Evolutionary conservation across 2,329 filamentous ascomycete genomes (phyloP), one percentile per base, ranked within the genome.

Genomic region (Fusarium veterinarium): DNA sequence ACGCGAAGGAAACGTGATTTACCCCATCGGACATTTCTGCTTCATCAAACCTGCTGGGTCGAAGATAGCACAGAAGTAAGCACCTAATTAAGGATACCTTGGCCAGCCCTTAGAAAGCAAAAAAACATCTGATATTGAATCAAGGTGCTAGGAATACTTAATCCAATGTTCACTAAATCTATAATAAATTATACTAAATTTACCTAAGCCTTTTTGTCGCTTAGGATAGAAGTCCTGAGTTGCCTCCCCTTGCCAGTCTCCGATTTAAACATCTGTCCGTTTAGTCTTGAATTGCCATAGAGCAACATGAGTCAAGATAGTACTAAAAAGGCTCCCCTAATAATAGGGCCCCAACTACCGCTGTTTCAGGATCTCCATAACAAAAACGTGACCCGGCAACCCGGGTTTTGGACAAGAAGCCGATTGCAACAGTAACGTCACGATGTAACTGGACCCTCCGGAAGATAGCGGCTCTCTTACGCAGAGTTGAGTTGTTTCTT

Each of bases 381-480:
- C 28, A 64, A 56, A 49, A 69, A 66, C 45, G 45, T 46, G 35
- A 51, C 64, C 64, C 51, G 40, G 42, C 33, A 62, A 59, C 45
- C 57, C 42, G 53, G 61, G 40, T 37, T 46, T 58, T 38, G 57
- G 45, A 44, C 19, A 63, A 44, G 23, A 57, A 67, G 66, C 58
- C 55, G 70, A 45, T 42, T 63, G 38, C 33, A 60, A 65, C 58
- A 41, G 45, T 53, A 60, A 52, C 25, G 35, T 49, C 48, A 38
- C 70, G 49, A 73, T 73, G 67, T 44, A 52, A 73, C 71, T 48
- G 33, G 52, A 33, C 37, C 40, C 35, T 57, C 35, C 38, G 41
- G 28, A 64, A 37, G 23, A 20, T 33, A n/a, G 42, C 28, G 40
- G 30, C 35, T 68, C 17, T 31, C 40, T 49, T 38, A 53, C 28